A percentile compares a stretch with the other conserved stretches of the same genome.
These are phyloP conservation scores for Vigna hirtella DNA, from an alignment of 306 rosid species.

Conservation along the genomic window DNA sequence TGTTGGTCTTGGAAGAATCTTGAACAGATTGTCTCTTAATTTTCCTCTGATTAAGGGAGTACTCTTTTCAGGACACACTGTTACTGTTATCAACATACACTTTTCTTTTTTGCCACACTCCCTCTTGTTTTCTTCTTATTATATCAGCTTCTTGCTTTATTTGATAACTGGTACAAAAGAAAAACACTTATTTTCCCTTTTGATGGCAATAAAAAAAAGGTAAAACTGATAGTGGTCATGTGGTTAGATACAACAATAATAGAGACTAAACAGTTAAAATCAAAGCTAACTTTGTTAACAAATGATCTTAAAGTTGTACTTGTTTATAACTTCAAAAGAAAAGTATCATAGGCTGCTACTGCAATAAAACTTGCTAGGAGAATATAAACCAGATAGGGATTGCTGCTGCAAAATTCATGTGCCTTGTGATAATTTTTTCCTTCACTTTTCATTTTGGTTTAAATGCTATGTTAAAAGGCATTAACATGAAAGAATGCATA, in stretches of 20 bases:
- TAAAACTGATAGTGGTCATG: constrained; percentile 11
- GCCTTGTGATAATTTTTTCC: constrained; percentile 43
- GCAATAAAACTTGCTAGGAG: neutral
- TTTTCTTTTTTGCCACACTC: constrained; percentile 31
- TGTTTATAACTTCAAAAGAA: constrained; percentile 23
- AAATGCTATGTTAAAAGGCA: constrained; percentile 33
- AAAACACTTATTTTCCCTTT: constrained; percentile 2
- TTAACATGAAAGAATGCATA: constrained; percentile 34
- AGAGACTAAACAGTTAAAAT: constrained; percentile 7
- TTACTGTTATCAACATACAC: constrained; percentile 22
- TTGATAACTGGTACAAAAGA: constrained; percentile 13
- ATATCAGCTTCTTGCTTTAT: constrained; percentile 14
- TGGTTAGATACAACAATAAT: neutral
- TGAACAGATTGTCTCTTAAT: constrained; percentile 41
- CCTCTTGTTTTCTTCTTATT: neutral
- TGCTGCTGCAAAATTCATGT: constrained; percentile 46
- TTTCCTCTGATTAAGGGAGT: constrained; percentile 48
- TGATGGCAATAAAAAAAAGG: neutral
- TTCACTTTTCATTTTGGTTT: constrained; percentile 35
- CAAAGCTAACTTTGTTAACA: constrained; percentile 22
- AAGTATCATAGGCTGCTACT: constrained; percentile 1
- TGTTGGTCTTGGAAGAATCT: constrained; percentile 46
- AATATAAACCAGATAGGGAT: constrained; percentile 19
- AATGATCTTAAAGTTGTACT: constrained; percentile 28
- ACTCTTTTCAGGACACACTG: constrained; percentile 32